phyloP scores from a whole-genome alignment of 495 filamentous ascomycete genomes.

The Articulospora tetracladia region DNA sequence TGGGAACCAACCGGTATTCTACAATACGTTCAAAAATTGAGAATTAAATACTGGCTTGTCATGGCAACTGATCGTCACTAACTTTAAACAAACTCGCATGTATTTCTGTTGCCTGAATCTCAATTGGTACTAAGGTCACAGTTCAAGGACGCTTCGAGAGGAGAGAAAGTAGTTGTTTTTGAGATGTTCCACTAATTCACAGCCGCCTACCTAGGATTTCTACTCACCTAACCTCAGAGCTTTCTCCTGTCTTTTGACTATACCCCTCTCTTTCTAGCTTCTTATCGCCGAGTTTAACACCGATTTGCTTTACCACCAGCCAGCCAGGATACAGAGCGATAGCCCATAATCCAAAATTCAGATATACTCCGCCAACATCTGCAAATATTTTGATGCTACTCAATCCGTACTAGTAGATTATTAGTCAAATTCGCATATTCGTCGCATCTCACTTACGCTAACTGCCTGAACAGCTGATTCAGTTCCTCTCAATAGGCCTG shows the following conservation, averaged over 20 bases:
- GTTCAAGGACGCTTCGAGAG: too few relatives aligned
- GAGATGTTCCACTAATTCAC: too few relatives aligned
- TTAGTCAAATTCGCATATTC: constrained; percentile 9
- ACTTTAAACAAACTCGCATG: too few relatives aligned
- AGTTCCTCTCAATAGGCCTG: constrained; percentile 55
- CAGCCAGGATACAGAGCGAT: constrained; percentile 53
- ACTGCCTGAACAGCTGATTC: constrained; percentile 61
- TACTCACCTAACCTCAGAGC: too few relatives aligned
- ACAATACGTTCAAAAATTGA: too few relatives aligned
- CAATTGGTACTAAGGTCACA: too few relatives aligned
- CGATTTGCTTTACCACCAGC: constrained; percentile 52
- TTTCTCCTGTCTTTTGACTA: neutral
- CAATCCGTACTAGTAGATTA: constrained; percentile 41
- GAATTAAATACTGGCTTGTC: too few relatives aligned
- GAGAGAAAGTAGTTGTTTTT: too few relatives aligned
- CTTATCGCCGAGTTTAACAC: constrained; percentile 21
- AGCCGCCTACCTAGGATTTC: too few relatives aligned
- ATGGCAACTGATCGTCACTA: too few relatives aligned
- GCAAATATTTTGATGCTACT: constrained; percentile 53
- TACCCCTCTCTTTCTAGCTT: constrained; percentile 10
- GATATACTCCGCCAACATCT: constrained; percentile 54
- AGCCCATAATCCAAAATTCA: constrained; percentile 61
- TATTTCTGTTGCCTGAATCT: too few relatives aligned
- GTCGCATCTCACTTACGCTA: constrained; percentile 32
- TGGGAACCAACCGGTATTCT: too few relatives aligned